Evolutionary conservation across 371 early-diverging fungal genomes (phyloP), one percentile per base, ranked within the genome.

Genomic region (Basidiobolus heterosporus): DNA sequence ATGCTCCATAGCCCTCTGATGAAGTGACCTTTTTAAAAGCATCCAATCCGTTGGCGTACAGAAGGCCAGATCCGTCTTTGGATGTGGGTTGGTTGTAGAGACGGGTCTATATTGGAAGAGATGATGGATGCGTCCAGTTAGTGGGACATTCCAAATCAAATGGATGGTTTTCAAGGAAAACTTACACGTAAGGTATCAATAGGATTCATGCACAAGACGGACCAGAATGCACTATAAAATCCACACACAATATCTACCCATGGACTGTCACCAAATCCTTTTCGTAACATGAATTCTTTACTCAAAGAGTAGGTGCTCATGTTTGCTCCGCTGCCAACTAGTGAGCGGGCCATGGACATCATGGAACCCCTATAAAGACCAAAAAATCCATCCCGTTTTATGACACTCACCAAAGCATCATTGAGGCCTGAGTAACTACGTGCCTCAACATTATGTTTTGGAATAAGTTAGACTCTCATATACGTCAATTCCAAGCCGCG

Each of bases 141-240:
- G n/a, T n/a, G n/a, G n/a, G n/a, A n/a, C n/a, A n/a, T n/a, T n/a
- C n/a, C n/a, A n/a, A n/a, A n/a, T n/a, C n/a, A n/a, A n/a, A n/a
- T n/a, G n/a, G n/a, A n/a, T n/a, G n/a, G n/a, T n/a, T n/a, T n/a
- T n/a, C n/a, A n/a, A n/a, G n/a, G n/a, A n/a, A n/a, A 36, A 14
- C 9, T 15, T 30, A 41, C 30, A 3, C 30, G 3, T 30, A 30
- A 9, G 23, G 78, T 78, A 52, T 80, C 81, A 51, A 80, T 69
- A 14, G 81, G 81, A 54, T 78, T 78, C 81, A 80, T 80, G 41
- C 66, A 66, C 8, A 74, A 62, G 39, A 61, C 65, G 43, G 54
- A 54, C 39, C 72, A 64, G 49, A 72, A 53, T 1, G 71, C 77
- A 36, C 64, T 64, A 7, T 57, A 60, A 42, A 80, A 49, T 9